Evolutionary conservation across 148 eudicot species (phyloP).

Genomic region (Cornus kousa): DNA sequence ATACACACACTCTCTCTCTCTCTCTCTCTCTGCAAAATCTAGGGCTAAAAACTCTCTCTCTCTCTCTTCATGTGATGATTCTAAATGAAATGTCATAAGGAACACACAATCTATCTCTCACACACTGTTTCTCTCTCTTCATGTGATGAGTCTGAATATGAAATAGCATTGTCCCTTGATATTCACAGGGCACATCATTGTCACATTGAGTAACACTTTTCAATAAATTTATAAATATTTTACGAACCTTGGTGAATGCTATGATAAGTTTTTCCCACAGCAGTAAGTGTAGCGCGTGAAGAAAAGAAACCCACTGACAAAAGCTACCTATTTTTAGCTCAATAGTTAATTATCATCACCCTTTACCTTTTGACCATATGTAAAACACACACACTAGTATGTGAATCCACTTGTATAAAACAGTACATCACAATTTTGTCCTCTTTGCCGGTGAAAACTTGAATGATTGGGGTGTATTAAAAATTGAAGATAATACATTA

Average conservation of each 20-base stretch:
- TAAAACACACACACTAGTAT: too few species aligned
- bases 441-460: neutral
- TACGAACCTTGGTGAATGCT: neutral
- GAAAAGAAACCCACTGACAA: conserved; percentile 14
- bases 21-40: neutral
- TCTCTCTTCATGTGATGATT: neutral
- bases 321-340: conserved; percentile 28
- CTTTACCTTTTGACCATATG: conserved; percentile 16
- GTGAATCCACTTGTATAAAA: neutral
- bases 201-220: conserved; percentile 8
- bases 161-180: neutral
- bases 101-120: too few species aligned
- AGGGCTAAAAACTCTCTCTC: neutral
- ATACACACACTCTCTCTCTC: neutral
- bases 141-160: neutral
- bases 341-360: conserved; percentile 16
- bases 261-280: conserved; percentile 21
- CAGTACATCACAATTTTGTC: neutral
- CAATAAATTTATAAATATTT: too few species aligned
- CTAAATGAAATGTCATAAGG: too few species aligned
- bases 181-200: conserved; percentile 17
- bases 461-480: neutral
- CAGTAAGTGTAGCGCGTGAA: conserved; percentile 18
- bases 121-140: neutral
- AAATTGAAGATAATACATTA: too few species aligned